These are phyloP conservation scores for Pseudozyma sp. DNA, from an alignment of 1,284 basidiomycete genomes.

Conservation along the genomic window DNA sequence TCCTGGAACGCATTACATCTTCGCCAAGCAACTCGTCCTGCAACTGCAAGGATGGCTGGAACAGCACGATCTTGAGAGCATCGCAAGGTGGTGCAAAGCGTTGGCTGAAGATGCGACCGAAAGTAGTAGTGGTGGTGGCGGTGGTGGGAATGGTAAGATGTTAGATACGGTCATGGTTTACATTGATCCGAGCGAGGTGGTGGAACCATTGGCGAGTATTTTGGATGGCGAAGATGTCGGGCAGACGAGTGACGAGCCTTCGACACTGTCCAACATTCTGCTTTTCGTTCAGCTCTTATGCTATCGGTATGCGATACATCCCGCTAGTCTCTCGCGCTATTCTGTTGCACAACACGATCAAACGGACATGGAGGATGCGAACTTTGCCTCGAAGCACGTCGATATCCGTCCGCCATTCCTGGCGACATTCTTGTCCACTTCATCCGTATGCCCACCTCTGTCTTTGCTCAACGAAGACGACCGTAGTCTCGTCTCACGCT, in stretches of 20 bases:
- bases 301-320: constrained; percentile 24
- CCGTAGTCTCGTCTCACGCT: constrained; percentile 63
- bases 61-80: constrained; percentile 48
- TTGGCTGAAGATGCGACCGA: constrained; percentile 23
- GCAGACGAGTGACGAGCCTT: constrained; percentile 53
- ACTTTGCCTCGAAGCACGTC: not conserved
- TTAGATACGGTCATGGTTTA: constrained; percentile 52
- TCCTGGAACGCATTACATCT: constrained; percentile 43
- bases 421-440: constrained; percentile 47
- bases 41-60: constrained; percentile 39
- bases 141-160: constrained; percentile 8
- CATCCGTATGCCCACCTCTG: constrained; percentile 63
- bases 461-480: constrained; percentile 65
- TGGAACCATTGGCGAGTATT: constrained; percentile 33
- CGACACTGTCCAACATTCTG: constrained; percentile 42
- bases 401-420: constrained; percentile 29
- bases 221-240: constrained; percentile 45
- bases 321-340: constrained; percentile 15
- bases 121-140: not conserved
- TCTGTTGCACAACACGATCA: not conserved
- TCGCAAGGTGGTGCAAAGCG: constrained; percentile 45
- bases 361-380: constrained; percentile 1
- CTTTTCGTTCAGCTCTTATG: constrained; percentile 49
- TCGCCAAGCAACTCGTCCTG: constrained; percentile 38
- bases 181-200: constrained; percentile 36